A percentile compares a stretch with the other conserved stretches of the same genome.
These are phyloP conservation scores for Monosporascus sp. DNA, from an alignment of 2,329 filamentous ascomycete species.

Conservation along the genomic window DNA sequence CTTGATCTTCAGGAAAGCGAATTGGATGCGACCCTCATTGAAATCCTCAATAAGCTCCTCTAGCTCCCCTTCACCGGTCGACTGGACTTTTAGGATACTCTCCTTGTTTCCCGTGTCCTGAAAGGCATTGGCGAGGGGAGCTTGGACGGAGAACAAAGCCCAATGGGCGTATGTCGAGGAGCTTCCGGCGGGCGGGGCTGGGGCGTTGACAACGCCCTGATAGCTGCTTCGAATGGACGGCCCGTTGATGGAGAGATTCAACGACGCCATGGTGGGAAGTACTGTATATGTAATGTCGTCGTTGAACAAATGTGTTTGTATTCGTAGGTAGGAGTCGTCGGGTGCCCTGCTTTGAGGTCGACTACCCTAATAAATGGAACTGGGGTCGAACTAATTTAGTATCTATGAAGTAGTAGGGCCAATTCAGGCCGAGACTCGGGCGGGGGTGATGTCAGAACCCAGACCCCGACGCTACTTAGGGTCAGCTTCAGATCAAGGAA, in stretches of 20 bases:
- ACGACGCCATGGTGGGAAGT: constrained; percentile 60
- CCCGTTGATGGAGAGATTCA: constrained; percentile 75
- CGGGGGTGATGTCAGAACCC: constrained; percentile 27
- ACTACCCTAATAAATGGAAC: too few relatives aligned
- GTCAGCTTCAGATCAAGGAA: constrained; percentile 5
- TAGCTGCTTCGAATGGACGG: constrained; percentile 82
- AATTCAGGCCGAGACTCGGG: constrained; percentile 1
- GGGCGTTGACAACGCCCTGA: constrained; percentile 51
- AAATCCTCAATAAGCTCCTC: constrained; percentile 90
- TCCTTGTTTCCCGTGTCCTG: constrained; percentile 83
- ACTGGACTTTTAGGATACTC: constrained; percentile 91
- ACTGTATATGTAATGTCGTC: too few relatives aligned
- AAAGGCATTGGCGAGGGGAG: constrained; percentile 88
- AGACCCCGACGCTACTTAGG: background rate
- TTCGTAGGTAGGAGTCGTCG: too few relatives aligned
- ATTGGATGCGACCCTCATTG: constrained; percentile 93
- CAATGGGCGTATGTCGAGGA: constrained; percentile 87
- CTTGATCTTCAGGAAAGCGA: constrained; percentile 93
- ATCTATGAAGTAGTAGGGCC: background rate
- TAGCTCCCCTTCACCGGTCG: constrained; percentile 88
- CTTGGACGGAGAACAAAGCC: constrained; percentile 90
- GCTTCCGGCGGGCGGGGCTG: constrained; percentile 41
- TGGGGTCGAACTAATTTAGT: background rate
- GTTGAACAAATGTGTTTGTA: too few relatives aligned
- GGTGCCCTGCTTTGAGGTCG: too few relatives aligned